Conservation (phyloP, 495 filamentous ascomycete species). For the Penicillium pancosmium region DNA sequence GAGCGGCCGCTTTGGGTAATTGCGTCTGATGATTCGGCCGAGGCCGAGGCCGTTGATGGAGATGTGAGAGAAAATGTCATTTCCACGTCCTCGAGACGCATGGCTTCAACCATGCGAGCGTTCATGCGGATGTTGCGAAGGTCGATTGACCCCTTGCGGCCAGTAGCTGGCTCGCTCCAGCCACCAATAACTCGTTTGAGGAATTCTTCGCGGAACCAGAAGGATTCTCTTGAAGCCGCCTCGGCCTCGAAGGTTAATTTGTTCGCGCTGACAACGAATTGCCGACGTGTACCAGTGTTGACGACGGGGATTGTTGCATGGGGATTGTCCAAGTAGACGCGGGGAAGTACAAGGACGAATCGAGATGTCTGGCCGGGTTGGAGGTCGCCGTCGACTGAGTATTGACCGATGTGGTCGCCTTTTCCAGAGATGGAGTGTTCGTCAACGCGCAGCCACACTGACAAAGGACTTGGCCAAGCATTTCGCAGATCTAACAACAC, state of each 20-base stretch:
- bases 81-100: slow-evolving; percentile 78
- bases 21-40: slow-evolving; percentile 15
- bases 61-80: slow-evolving; percentile 61
- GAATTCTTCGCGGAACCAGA: slow-evolving; percentile 90
- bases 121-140: slow-evolving; percentile 72
- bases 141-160: slow-evolving; percentile 70
- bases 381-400: slow-evolving; percentile 61
- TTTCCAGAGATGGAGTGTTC: slow-evolving; percentile 29
- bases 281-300: slow-evolving; percentile 70
- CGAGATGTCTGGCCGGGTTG: slow-evolving; percentile 79
- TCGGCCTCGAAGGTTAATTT: slow-evolving; percentile 80
- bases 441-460: slow-evolving; percentile 56
- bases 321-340: slow-evolving; percentile 75
- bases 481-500: slow-evolving; percentile 85
- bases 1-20: slow-evolving; percentile 48
- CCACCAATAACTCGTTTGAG: slow-evolving; percentile 68
- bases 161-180: slow-evolving; percentile 67
- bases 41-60: slow-evolving; percentile 17
- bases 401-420: slow-evolving; percentile 28
- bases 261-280: slow-evolving; percentile 84
- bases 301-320: slow-evolving; percentile 77
- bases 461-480: slow-evolving; percentile 77
- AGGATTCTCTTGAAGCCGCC: slow-evolving; percentile 75
- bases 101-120: slow-evolving; percentile 78
- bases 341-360: slow-evolving; percentile 73